Conservation (phyloP, 2,329 filamentous ascomycete genomes). For the Elsinoe batatas region DNA sequence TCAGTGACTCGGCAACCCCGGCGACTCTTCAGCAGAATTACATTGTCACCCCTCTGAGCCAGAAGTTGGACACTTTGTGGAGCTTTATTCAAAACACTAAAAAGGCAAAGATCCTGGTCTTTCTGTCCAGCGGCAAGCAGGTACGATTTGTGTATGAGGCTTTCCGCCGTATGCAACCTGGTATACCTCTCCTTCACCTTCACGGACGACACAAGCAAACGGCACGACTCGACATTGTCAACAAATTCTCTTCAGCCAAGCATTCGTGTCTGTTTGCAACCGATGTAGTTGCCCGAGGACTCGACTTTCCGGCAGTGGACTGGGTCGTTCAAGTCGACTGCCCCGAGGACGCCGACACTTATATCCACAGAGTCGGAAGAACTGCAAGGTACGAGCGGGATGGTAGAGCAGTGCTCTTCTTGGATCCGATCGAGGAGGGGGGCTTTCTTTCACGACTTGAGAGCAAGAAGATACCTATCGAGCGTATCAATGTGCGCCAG, state of each 20-base stretch:
- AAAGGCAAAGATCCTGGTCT: constrained; percentile 91
- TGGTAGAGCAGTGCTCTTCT: constrained; percentile 78
- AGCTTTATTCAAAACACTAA: constrained; percentile 86
- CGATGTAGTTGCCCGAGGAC: constrained; percentile 83
- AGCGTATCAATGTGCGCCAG: constrained; percentile 73
- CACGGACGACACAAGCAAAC: constrained; percentile 90
- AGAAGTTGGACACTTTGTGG: constrained; percentile 87
- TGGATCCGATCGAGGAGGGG: constrained; percentile 83
- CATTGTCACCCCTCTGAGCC: constrained; percentile 68
- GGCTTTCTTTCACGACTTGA: constrained; percentile 82
- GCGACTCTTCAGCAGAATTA: constrained; percentile 83
- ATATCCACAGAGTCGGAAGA: constrained; percentile 90
- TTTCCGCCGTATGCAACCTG: constrained; percentile 86
- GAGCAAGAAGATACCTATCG: constrained; percentile 80
- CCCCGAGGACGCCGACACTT: constrained; percentile 92
- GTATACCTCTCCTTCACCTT: constrained; percentile 84
- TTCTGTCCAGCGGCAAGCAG: constrained; percentile 90
- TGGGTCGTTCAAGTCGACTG: constrained; percentile 99
- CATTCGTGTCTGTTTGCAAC: constrained; percentile 87
- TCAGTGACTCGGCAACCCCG: constrained; percentile 69
- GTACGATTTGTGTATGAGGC: constrained; percentile 93
- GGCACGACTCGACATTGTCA: constrained; percentile 77
- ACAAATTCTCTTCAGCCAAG: constrained; percentile 69
- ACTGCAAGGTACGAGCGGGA: constrained; percentile 88
- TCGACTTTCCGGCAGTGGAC: constrained; percentile 94